phyloP scores from a whole-genome alignment of 305 asterid genomes.

The Plantago rigida region DNA sequence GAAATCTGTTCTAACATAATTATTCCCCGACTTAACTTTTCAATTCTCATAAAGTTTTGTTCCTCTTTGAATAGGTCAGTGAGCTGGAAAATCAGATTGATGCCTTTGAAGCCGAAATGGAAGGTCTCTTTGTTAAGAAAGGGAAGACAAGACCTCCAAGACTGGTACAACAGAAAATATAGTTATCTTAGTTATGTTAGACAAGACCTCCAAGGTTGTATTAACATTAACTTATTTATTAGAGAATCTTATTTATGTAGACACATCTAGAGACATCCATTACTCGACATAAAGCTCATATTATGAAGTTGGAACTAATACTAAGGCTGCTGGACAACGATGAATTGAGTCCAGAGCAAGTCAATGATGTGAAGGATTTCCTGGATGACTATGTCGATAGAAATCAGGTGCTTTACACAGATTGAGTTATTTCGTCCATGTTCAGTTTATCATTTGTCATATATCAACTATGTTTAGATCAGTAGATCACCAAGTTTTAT shows the following conservation, averaged over 20 bases:
- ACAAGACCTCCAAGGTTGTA: conserved; percentile 1
- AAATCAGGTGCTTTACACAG: conserved; percentile 59
- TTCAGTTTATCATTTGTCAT: conserved; percentile 8
- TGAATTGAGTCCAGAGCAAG: conserved; percentile 96
- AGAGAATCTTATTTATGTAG: conserved; percentile 33
- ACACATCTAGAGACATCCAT: conserved; percentile 90
- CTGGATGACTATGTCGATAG: conserved; percentile 97
- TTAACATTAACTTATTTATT: conserved; percentile 6
- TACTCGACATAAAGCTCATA: conserved; percentile 94
- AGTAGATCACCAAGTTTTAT: background rate
- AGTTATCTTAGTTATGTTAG: conserved; percentile 16
- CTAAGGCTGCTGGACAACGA: conserved; percentile 92
- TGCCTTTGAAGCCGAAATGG: conserved; percentile 92
- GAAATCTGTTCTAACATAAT: background rate
- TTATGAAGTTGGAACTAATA: conserved; percentile 86
- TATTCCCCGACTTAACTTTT: background rate
- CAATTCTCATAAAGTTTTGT: conserved; percentile 21
- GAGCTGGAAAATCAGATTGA: conserved; percentile 96
- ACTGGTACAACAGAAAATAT: conserved; percentile 48
- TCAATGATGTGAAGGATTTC: conserved; percentile 95
- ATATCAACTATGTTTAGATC: background rate
- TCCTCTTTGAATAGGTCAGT: conserved; percentile 53
- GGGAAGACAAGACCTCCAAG: conserved; percentile 96
- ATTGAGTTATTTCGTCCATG: background rate
- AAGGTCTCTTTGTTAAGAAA: conserved; percentile 90